phyloP scores from a whole-genome alignment of 768 basidiomycete species.

The Lyophyllum decastes region DNA sequence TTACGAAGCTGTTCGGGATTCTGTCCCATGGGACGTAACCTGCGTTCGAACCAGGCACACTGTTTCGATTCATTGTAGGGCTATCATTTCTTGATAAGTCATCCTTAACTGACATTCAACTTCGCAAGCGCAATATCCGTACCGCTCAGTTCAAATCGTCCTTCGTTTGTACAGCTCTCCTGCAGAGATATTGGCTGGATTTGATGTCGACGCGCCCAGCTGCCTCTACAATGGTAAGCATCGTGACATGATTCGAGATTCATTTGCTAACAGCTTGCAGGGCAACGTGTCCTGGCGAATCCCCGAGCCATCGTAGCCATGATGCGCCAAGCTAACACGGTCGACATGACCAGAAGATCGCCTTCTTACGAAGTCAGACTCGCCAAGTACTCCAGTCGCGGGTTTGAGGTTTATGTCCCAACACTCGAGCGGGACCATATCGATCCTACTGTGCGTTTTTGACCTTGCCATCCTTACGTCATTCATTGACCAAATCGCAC shows the following conservation, averaged over 20 bases:
- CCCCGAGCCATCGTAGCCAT: constrained; percentile 59
- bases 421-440: constrained; percentile 48
- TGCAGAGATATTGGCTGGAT: constrained; percentile 66
- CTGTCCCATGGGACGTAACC: constrained; percentile 69
- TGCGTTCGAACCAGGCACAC: constrained; percentile 69
- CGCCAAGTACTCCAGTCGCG: constrained; percentile 55
- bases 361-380: constrained; percentile 67
- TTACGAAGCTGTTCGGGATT: constrained; percentile 65
- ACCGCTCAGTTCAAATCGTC: constrained; percentile 66
- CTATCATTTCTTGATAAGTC: neutral
- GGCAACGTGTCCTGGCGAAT: constrained; percentile 56
- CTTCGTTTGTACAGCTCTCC: constrained; percentile 65
- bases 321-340: constrained; percentile 69
- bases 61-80: constrained; percentile 61
- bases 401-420: constrained; percentile 60
- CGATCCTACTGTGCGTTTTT: constrained; percentile 54
- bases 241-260: constrained; percentile 21
- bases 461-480: neutral
- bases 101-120: neutral
- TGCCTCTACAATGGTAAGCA: constrained; percentile 50
- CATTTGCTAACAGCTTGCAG: constrained; percentile 17
- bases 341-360: constrained; percentile 63
- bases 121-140: constrained; percentile 59
- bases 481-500: neutral
- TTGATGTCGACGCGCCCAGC: constrained; percentile 68